Percentiles rank a stretch among this genome's conserved stretches.
Conservation (phyloP, 140 eudicot species). For the Oenanthe javanica region DNA sequence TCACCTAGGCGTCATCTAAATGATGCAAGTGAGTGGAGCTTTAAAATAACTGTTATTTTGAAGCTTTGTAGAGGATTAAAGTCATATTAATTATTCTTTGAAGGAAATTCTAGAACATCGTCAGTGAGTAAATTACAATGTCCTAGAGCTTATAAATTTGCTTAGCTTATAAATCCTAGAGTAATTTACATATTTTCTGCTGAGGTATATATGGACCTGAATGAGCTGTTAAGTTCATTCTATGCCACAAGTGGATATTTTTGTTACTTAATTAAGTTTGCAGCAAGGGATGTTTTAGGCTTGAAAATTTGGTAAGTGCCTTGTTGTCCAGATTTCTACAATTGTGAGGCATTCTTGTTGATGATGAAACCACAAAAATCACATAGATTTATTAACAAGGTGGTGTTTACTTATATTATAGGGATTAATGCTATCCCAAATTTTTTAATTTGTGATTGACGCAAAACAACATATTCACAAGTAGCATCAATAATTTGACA, state of each 20-base stretch:
- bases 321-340: neutral
- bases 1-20: neutral
- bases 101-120: neutral
- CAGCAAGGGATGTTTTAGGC: neutral
- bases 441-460: neutral
- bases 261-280: neutral
- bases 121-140: neutral
- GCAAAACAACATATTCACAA: no score
- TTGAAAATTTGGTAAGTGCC: neutral
- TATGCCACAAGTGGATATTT: neutral
- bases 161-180: no score
- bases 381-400: neutral
- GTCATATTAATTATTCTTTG: neutral
- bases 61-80: neutral
- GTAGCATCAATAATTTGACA: neutral
- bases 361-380: neutral
- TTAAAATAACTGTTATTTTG: neutral
- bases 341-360: neutral
- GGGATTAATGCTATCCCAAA: neutral
- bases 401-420: neutral
- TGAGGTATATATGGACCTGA: neutral
- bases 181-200: neutral
- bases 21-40: neutral
- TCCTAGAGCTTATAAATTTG: neutral
- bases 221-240: neutral